Base-by-base conservation (phyloP, 345 rosid species). In the Aurinia saxatilis region DNA sequence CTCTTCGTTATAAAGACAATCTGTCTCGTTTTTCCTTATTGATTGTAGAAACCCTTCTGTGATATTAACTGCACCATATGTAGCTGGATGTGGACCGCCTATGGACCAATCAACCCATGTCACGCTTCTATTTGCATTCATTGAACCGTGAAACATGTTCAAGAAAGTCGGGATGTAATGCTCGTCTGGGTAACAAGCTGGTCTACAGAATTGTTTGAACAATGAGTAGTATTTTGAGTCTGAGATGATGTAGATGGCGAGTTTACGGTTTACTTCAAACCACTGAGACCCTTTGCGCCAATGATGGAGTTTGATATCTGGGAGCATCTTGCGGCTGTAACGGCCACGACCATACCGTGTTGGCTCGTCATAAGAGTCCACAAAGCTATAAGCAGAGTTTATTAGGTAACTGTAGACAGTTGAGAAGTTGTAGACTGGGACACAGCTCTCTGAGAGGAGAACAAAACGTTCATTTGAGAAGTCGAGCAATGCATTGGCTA, bases 281-380 rank as follows among this genome's bases (percentile, higher is more conserved):
- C 98, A 91, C 41, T 91, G 98, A 37, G 96, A 91, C 13, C 95
- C 98, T 71, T 91, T 85, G 54, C 98, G 80, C 96, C 98, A 91
- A 6, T 91, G 92, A 62, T 79, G 74, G 73, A 88, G 87, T 54
- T 67, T 73, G 41, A 91, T 86, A 63, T 84, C 65, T 0, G 98
- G 98, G 56, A 78, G 88, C 98, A 91, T 91, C 72, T 70, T 77
- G 38, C 85, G 85, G 78, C 65, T 88, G 81, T 86, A 91, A 49
- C 98, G 91, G 9, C 98, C 98, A 38, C 98, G 92, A 0, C 88
- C 95, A 50, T 91, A 88, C 21, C 96, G 90, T 25, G 95, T 54
- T 11, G 95, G 98, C 27, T 84, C 95, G 58, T 91, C 98, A n/a
- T 82, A 91, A 15, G 88, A 80, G 53, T 91, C 96, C 16, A 84